Conservation (phyloP, 176 grass and related monocot genomes). For the Canna indica region DNA sequence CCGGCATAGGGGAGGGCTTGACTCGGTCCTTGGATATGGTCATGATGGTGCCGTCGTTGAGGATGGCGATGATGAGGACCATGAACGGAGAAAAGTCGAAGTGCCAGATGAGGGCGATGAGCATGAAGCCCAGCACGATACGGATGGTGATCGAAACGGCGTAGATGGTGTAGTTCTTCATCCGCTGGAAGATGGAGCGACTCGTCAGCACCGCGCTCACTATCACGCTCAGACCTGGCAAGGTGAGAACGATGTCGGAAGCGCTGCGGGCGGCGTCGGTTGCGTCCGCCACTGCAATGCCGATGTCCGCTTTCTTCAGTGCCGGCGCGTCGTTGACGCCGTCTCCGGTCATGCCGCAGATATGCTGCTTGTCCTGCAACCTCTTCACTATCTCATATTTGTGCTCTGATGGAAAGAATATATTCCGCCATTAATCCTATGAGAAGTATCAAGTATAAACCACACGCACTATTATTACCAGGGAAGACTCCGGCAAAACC, state of each 20-base stretch:
- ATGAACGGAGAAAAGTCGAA: constrained; percentile 95
- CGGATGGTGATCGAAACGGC: constrained; percentile 95
- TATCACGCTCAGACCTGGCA: constrained; percentile 88
- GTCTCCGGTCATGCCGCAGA: constrained; percentile 86
- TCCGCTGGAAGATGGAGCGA: constrained; percentile 85
- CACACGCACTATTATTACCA: background rate
- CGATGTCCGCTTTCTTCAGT: constrained; percentile 94
- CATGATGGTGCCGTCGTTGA: constrained; percentile 99
- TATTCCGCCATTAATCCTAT: background rate
- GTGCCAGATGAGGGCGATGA: constrained; percentile 75
- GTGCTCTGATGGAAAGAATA: constrained; percentile 34
- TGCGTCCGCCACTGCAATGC: constrained; percentile 89
- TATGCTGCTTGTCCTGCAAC: constrained; percentile 73
- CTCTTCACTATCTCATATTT: constrained; percentile 95
- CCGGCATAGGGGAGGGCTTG: constrained; percentile 56
- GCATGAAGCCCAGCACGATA: constrained; percentile 72
- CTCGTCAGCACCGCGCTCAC: constrained; percentile 70
- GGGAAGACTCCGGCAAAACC: constrained; percentile 92
- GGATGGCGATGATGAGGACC: constrained; percentile 93
- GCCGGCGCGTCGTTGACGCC: constrained; percentile 93
- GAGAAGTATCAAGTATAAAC: background rate
- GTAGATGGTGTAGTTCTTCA: constrained; percentile 99
- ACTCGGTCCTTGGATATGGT: constrained; percentile 95
- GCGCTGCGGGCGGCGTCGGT: constrained; percentile 77
- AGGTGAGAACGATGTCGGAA: constrained; percentile 88